Evolutionary conservation across 2,329 filamentous ascomycete genomes (phyloP), one percentile per base, ranked within the genome.

Genomic region (Claviceps lovelessii): DNA sequence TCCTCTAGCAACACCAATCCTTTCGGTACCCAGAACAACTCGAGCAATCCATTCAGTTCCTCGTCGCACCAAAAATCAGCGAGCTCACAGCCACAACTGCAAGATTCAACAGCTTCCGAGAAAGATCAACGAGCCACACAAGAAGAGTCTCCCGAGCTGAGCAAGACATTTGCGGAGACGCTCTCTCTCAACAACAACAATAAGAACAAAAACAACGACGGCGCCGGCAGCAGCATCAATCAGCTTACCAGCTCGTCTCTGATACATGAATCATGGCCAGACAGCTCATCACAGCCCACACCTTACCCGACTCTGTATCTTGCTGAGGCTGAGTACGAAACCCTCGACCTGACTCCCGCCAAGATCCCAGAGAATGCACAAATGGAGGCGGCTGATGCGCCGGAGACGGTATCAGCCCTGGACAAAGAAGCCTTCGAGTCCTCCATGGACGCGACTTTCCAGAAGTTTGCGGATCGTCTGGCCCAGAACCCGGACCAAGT

Each of bases 281-380:
- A 77, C 13, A 71, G 75, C 44, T 75, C 80, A 1, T 70, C 76
- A 0, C 84, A 87, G 60, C 86, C 88, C 0, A 58, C 74, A 1
- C 75, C 89, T 0, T 97, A 90, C 69, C 85, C 88, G 0, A 72
- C 79, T 35, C 86, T 85, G 65, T 88, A 89, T 72, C 81, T 91
- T 48, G 76, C 85, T 52, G 93, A 97, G 61, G 91, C 91, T 52
- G 91, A 95, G 64, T 95, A 88, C 70, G 93, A 98, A 69, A 87
- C 86, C 4, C 79, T 97, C 31, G 88, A 88, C 58, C 82, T 60
- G 62, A 74, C 65, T 2, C 77, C 78, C 0, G 57, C 60, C 1
- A 76, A 78, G 47, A 76, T 76, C 41, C 75, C 73, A 57, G 72
- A 72, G 15, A 73, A 78, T 55, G 70, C 75, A 15, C 70, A 73